These are phyloP conservation scores for Apiotrichum siamense DNA, from an alignment of 1,284 basidiomycete genomes.

Conservation along the genomic window DNA sequence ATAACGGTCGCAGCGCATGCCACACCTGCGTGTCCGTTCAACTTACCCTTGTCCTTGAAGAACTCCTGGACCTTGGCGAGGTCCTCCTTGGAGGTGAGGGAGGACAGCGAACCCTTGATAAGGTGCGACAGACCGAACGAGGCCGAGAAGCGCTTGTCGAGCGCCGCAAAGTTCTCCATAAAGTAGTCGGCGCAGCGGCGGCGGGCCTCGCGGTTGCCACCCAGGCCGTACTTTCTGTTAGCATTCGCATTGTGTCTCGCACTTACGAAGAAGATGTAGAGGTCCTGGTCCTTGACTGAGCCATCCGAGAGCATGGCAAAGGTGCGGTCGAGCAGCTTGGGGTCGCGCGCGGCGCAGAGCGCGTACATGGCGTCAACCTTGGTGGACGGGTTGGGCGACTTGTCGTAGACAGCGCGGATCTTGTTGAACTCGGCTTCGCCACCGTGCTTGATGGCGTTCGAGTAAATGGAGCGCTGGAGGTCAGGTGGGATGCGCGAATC, in stretches of 20 bases:
- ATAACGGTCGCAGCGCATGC: too few relatives aligned
- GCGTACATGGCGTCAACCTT: slow-evolving; percentile 61
- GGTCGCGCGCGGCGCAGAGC: slow-evolving; percentile 33
- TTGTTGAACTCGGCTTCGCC: slow-evolving; percentile 72
- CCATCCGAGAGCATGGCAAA: slow-evolving; percentile 55
- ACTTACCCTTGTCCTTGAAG: slow-evolving; percentile 53
- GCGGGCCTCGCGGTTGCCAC: slow-evolving; percentile 36
- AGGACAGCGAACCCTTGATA: slow-evolving; percentile 55
- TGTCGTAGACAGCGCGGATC: slow-evolving; percentile 62
- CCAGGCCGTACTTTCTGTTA: slow-evolving; percentile 42
- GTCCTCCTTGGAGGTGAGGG: slow-evolving; percentile 65
- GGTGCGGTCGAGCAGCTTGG: slow-evolving; percentile 55
- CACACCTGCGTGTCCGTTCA: neutral
- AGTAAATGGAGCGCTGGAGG: slow-evolving; percentile 52
- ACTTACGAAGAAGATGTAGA: slow-evolving; percentile 50
- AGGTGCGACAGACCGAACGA: slow-evolving; percentile 51
- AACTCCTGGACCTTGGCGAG: slow-evolving; percentile 62
- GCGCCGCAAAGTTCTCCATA: slow-evolving; percentile 56
- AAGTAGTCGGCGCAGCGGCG: slow-evolving; percentile 49
- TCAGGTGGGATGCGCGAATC: slow-evolving; percentile 74
- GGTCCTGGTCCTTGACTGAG: slow-evolving; percentile 60
- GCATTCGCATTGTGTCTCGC: slow-evolving; percentile 14
- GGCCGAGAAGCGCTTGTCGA: slow-evolving; percentile 5
- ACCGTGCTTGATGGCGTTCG: slow-evolving; percentile 60
- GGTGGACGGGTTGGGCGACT: slow-evolving; percentile 66